Evolutionary conservation across 192 early-diverging fungal species (phyloP).

Genomic region (Phlyctochytrium planicorne): DNA sequence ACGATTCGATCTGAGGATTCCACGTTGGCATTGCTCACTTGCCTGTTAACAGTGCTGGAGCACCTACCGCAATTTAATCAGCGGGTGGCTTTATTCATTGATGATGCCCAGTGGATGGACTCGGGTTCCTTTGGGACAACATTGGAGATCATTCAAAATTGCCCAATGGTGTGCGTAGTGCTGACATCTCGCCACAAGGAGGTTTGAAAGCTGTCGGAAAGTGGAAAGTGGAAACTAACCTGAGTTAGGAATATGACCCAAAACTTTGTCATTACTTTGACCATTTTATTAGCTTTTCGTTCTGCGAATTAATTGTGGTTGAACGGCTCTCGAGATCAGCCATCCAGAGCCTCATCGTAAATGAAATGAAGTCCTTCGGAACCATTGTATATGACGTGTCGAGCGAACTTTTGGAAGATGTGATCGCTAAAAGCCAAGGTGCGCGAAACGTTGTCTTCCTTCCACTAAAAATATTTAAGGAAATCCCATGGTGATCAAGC

Average conservation of each 20-base stretch:
- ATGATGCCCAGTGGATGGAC: slow-evolving; percentile 18
- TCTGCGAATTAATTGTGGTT: no score
- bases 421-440: no score
- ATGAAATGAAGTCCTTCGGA: no score
- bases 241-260: neutral
- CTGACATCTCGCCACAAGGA: neutral
- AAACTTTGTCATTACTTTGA: no score
- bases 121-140: slow-evolving; percentile 4
- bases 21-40: neutral
- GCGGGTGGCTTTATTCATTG: neutral
- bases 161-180: neutral
- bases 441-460: no score
- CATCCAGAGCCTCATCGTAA: no score
- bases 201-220: neutral
- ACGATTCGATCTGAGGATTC: neutral
- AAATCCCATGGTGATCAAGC: no score
- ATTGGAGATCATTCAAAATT: slow-evolving; percentile 2
- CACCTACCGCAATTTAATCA: neutral
- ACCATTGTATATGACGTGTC: no score
- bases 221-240: neutral
- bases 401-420: no score
- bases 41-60: neutral
- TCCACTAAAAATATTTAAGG: no score
- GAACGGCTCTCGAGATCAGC: no score
- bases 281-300: no score